A percentile compares a stretch with the other conserved stretches of the same genome.
Conservation (phyloP, 1,284 basidiomycete genomes). For the Polyporus tsugae region DNA sequence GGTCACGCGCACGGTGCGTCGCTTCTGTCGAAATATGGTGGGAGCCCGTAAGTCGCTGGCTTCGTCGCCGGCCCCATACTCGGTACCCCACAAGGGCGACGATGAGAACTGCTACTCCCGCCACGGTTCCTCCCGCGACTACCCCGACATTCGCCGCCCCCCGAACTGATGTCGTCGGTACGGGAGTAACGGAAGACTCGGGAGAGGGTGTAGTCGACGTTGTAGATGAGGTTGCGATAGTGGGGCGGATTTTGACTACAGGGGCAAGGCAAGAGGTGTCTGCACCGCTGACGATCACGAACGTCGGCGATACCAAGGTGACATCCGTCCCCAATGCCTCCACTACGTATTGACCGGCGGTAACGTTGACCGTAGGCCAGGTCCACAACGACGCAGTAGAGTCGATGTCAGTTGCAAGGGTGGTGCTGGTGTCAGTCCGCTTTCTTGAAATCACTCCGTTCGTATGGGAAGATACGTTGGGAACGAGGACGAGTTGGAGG, state of each 20-base stretch:
- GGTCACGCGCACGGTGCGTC: too few species aligned
- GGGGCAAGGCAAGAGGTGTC: constrained; percentile 35
- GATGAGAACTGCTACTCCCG: constrained; percentile 39
- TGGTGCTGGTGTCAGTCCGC: not conserved
- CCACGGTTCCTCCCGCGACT: constrained; percentile 43
- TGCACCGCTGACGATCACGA: constrained; percentile 36
- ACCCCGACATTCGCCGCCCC: constrained; percentile 30
- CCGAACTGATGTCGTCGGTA: constrained; percentile 10
- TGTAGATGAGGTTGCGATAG: not conserved
- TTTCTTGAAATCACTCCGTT: not conserved
- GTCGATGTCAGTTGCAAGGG: not conserved
- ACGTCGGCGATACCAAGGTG: constrained; percentile 23
- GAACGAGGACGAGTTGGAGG: not conserved
- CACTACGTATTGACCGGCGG: constrained; percentile 38
- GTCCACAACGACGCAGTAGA: constrained; percentile 18
- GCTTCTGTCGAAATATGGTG: constrained; percentile 15
- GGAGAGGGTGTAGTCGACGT: constrained; percentile 2
- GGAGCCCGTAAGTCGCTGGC: constrained; percentile 15
- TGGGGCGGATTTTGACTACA: too few species aligned
- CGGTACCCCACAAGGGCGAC: constrained; percentile 26
- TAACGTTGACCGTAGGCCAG: constrained; percentile 38
- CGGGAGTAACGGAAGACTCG: constrained; percentile 15
- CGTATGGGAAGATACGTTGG: not conserved
- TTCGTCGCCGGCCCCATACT: constrained; percentile 29
- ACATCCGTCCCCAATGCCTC: constrained; percentile 18